phyloP scores from a whole-genome alignment of 2,329 filamentous ascomycete species.

The Helotiales sp. region DNA sequence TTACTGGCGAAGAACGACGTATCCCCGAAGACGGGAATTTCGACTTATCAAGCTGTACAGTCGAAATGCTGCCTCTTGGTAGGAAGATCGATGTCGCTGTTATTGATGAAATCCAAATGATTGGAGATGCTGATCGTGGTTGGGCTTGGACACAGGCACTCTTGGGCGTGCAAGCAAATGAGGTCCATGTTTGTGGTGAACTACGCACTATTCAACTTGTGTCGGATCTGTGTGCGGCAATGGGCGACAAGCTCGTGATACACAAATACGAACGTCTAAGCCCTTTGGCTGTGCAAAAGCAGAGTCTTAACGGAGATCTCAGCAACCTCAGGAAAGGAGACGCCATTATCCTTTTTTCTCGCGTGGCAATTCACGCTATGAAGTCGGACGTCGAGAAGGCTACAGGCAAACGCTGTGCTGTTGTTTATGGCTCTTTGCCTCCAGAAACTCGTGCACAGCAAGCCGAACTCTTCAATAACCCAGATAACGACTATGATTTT shows the following conservation, averaged over 20 bases:
- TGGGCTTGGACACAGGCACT: conserved; percentile 95
- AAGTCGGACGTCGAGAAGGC: conserved; percentile 73
- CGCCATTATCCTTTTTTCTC: conserved; percentile 83
- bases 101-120: conserved; percentile 99
- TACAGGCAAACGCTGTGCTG: conserved; percentile 80
- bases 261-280: conserved; percentile 84
- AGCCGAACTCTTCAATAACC: conserved; percentile 91
- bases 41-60: conserved; percentile 80
- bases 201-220: conserved; percentile 79
- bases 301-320: conserved; percentile 64
- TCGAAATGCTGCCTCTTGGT: conserved; percentile 74
- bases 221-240: conserved; percentile 70
- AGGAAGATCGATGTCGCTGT: conserved; percentile 76
- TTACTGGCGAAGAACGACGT: conserved; percentile 90
- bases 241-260: conserved; percentile 80
- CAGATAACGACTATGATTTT: conserved; percentile 92
- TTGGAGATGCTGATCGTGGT: conserved; percentile 74
- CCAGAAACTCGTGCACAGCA: conserved; percentile 92
- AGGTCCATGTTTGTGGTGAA: conserved; percentile 93
- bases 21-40: conserved; percentile 58
- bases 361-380: conserved; percentile 76
- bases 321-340: conserved; percentile 80
- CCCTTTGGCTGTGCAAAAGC: conserved; percentile 64
- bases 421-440: conserved; percentile 89
- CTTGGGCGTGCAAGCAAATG: conserved; percentile 80